Conservation (phyloP, 345 rosid species). For the Barbarea vulgaris region DNA sequence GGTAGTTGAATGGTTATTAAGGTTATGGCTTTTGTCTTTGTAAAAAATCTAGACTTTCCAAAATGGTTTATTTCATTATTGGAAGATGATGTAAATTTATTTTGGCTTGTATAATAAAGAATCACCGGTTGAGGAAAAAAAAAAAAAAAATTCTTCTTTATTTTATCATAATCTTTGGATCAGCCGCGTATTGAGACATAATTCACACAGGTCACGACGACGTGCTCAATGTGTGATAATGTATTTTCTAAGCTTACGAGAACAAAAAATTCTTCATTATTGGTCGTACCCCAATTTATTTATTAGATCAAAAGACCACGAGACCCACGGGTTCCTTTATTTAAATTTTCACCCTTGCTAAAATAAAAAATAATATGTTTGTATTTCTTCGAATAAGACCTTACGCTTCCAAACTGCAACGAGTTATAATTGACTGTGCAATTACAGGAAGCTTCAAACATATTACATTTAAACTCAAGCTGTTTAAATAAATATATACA, state of each 20-base stretch:
- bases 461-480: neutral
- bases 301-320: neutral
- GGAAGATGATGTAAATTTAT: too few species aligned
- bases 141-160: too few species aligned
- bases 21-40: too few species aligned
- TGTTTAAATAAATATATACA: neutral
- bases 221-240: slow-evolving; percentile 19
- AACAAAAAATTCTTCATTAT: neutral
- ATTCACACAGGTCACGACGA: neutral
- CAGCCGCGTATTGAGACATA: neutral
- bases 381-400: neutral
- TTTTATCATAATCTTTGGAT: neutral
- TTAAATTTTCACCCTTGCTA: neutral
- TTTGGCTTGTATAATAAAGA: too few species aligned
- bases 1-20: too few species aligned
- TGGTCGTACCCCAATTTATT: neutral
- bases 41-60: too few species aligned
- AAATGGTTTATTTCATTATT: too few species aligned
- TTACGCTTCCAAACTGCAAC: slow-evolving; percentile 3
- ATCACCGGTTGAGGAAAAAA: too few species aligned
- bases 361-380: neutral
- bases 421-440: neutral
- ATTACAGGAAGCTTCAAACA: neutral
- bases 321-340: neutral
- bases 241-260: slow-evolving; percentile 11